Base-by-base conservation (phyloP, 2,329 filamentous ascomycete species). In the Colletotrichum sojae region DNA sequence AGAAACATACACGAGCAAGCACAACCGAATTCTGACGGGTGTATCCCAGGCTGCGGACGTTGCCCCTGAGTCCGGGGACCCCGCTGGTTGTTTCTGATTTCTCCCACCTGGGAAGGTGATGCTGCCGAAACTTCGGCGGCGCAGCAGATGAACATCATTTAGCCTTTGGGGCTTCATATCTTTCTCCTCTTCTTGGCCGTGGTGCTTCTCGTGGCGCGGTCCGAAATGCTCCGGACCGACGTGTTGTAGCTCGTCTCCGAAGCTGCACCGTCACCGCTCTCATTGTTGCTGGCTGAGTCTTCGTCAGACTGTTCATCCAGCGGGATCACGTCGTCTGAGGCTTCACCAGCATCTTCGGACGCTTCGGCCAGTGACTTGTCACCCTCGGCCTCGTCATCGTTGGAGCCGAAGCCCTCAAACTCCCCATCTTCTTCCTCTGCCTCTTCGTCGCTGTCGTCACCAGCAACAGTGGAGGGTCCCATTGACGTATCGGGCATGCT, bases 401-500 rank as follows among this genome's bases (percentile, higher is more conserved):
- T 80, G 60, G 81, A 80, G 15, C 77, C 83, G 55, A 87, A 88
- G 36, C 85, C 86, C 46, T 83, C 83, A 66, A 87, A 88, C 8
- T 81, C 78, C 3, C 80, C 83, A 2, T 79, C 80, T 8, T 73
- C 73, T 9, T 78, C 77, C 4, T 80, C 80, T 2, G 76, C 76
- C 9, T 74, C 77, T 9, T 74, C 75, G 1, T 73, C 73, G 5
- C 73, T 52, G 55, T 69, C 58, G n/a, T 54, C 48, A 13, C 43
- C 68, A 27, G 69, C 73, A 4, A 75, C 75, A 46, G 77, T 76
- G 43, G 75, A 73, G 2, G 74, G 70, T 12, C 74, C 76, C 63
- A 70, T 70, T 6, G 78, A 79, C 10, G 78, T 78, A 57, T 80
- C 83, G 40, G 80, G 79, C 4, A 83, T 80, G 18, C 79, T 83